Percentiles rank a stretch among this genome's conserved stretches.
phyloP scores from a whole-genome alignment of 176 grass and related monocot genomes.

The Calamus simplicifolius region DNA sequence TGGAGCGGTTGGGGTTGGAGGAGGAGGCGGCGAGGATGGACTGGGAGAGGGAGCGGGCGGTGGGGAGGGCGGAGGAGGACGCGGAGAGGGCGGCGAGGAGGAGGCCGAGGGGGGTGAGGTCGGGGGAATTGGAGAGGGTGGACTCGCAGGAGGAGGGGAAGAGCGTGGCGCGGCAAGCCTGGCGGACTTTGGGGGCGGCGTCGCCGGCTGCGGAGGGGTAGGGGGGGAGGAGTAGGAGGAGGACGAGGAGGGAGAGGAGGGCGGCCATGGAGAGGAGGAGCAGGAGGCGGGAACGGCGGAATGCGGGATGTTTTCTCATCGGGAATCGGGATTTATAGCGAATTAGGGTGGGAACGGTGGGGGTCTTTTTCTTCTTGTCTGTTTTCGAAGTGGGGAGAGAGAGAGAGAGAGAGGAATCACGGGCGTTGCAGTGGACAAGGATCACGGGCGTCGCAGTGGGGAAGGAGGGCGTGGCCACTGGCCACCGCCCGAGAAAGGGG shows the following conservation, averaged over 20 bases:
- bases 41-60: slow-evolving; percentile 47
- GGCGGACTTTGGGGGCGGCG: not conserved
- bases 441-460: no score
- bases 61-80: slow-evolving; percentile 35
- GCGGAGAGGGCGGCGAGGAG: slow-evolving; percentile 36
- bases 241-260: not conserved
- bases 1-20: slow-evolving; percentile 54
- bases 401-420: no score
- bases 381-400: no score
- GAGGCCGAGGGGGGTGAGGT: slow-evolving; percentile 23
- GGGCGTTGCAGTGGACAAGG: no score
- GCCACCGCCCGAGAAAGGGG: no score
- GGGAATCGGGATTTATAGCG: not conserved
- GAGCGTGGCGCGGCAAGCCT: slow-evolving; percentile 8
- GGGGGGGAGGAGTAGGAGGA: not conserved
- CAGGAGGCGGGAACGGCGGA: not conserved
- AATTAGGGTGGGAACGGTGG: no score
- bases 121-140: not conserved
- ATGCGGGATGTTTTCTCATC: not conserved
- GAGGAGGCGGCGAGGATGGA: slow-evolving; percentile 47
- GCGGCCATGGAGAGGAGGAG: slow-evolving; percentile 4
- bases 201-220: not conserved
- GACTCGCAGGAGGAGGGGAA: slow-evolving; percentile 9
- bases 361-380: no score
- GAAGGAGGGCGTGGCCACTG: no score